A percentile compares a stretch with the other conserved stretches of the same genome.
phyloP scores from a whole-genome alignment of 768 basidiomycete genomes.

The Tephrocybe sp. region DNA sequence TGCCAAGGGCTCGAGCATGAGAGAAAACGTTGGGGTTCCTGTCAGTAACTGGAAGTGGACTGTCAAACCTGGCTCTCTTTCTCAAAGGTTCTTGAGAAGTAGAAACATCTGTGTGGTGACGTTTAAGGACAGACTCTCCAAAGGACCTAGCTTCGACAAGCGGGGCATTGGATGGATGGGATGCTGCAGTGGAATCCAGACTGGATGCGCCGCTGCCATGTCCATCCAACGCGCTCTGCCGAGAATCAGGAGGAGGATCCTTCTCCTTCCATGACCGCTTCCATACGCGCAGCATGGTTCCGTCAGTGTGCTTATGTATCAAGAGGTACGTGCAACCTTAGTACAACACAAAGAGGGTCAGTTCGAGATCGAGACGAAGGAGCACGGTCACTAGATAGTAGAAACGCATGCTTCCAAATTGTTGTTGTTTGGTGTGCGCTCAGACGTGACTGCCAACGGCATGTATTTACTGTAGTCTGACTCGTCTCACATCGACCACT shows the following conservation, averaged over 20 bases:
- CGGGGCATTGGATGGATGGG: conserved; percentile 17
- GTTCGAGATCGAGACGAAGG: no score
- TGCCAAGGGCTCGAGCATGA: conserved; percentile 40
- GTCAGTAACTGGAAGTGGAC: conserved; percentile 46
- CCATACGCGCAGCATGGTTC: conserved; percentile 51
- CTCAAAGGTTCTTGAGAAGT: conserved; percentile 6
- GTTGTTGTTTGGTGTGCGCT: no score
- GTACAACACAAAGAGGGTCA: no score
- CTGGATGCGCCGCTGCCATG: conserved; percentile 23
- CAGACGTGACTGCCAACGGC: no score
- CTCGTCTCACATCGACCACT: no score
- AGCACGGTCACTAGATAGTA: no score
- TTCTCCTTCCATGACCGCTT: conserved; percentile 47
- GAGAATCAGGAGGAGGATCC: conserved; percentile 16
- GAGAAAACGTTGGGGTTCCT: conserved; percentile 28
- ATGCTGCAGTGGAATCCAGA: conserved; percentile 20
- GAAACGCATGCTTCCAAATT: no score
- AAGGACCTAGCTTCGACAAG: not conserved
- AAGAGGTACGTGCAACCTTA: no score
- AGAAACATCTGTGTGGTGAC: conserved; percentile 8
- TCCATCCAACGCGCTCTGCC: conserved; percentile 27
- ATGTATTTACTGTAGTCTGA: no score
- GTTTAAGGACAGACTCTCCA: conserved; percentile 2
- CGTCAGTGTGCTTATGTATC: no score
- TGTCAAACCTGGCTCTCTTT: conserved; percentile 17